These are phyloP conservation scores for Phanerochaete sordida DNA, from an alignment of 768 basidiomycete species.

Conservation along the genomic window DNA sequence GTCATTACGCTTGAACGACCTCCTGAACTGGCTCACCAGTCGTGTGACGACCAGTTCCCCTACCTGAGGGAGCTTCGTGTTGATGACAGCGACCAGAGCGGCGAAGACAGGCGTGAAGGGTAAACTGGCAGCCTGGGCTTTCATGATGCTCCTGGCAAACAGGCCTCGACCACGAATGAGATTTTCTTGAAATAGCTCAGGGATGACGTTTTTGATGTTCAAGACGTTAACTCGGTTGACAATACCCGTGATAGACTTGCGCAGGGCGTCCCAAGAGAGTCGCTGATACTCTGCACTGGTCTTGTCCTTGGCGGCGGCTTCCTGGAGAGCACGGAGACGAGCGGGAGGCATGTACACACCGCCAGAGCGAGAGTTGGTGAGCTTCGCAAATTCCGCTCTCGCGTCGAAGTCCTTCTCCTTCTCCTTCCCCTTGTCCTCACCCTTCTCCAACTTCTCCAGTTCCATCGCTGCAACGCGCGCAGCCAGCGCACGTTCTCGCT, in stretches of 20 bases:
- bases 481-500: slow-evolving; percentile 79
- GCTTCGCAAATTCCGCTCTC: slow-evolving; percentile 86
- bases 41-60: slow-evolving; percentile 89
- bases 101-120: slow-evolving; percentile 98
- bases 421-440: slow-evolving; percentile 30
- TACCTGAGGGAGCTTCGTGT: slow-evolving; percentile 95
- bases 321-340: slow-evolving; percentile 85
- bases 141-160: slow-evolving; percentile 94
- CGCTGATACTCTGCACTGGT: slow-evolving; percentile 87
- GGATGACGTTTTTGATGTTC: slow-evolving; percentile 93
- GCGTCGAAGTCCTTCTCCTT: slow-evolving; percentile 49
- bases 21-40: slow-evolving; percentile 91
- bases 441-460: slow-evolving; percentile 57
- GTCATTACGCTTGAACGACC: slow-evolving; percentile 95
- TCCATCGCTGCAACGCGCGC: slow-evolving; percentile 66
- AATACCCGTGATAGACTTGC: slow-evolving; percentile 98
- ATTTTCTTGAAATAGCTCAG: slow-evolving; percentile 91
- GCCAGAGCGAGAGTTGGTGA: slow-evolving; percentile 77
- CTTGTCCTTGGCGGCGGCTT: slow-evolving; percentile 79
- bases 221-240: slow-evolving; percentile 98
- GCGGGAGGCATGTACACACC: slow-evolving; percentile 98
- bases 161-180: slow-evolving; percentile 90
- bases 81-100: slow-evolving; percentile 89
- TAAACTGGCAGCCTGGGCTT: slow-evolving; percentile 94
- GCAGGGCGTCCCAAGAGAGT: slow-evolving; percentile 94